A percentile compares a stretch with the other conserved stretches of the same genome.
Conservation (phyloP, 1,284 basidiomycete species). For the Anthracocystis setariae region DNA sequence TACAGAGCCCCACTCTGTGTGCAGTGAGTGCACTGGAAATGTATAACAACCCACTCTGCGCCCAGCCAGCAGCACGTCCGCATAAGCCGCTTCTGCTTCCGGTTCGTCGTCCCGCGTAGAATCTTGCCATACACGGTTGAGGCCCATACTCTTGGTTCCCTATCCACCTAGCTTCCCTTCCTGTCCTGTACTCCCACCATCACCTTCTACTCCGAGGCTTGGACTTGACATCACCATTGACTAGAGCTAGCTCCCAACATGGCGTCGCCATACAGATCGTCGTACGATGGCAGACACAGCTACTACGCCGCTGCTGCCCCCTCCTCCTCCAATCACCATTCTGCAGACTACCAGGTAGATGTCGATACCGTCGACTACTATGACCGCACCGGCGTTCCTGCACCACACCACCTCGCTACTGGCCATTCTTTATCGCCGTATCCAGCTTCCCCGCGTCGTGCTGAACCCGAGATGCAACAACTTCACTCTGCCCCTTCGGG, state of each 20-base stretch:
- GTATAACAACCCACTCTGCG: not conserved
- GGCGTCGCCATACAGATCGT: slow-evolving; percentile 5
- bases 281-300: slow-evolving; percentile 5
- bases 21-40: too few relatives aligned
- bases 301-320: slow-evolving; percentile 12
- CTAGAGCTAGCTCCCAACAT: slow-evolving; percentile 2
- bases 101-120: too few relatives aligned
- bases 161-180: not conserved
- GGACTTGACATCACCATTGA: not conserved
- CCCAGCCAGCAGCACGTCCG: not conserved
- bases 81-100: not conserved
- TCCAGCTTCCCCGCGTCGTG: slow-evolving; percentile 10
- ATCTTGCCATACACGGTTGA: too few relatives aligned
- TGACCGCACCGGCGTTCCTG: slow-evolving; percentile 29
- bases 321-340: slow-evolving; percentile 11
- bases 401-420: slow-evolving; percentile 34
- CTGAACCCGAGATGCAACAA: slow-evolving; percentile 25
- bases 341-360: slow-evolving; percentile 14
- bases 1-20: too few relatives aligned
- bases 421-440: slow-evolving; percentile 34
- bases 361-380: slow-evolving; percentile 49
- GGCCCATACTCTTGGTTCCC: too few relatives aligned
- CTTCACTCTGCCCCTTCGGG: slow-evolving; percentile 27
- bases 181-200: not conserved
- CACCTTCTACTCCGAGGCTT: not conserved